phyloP scores from a whole-genome alignment of 306 rosid genomes.

The Alnus rubra region DNA sequence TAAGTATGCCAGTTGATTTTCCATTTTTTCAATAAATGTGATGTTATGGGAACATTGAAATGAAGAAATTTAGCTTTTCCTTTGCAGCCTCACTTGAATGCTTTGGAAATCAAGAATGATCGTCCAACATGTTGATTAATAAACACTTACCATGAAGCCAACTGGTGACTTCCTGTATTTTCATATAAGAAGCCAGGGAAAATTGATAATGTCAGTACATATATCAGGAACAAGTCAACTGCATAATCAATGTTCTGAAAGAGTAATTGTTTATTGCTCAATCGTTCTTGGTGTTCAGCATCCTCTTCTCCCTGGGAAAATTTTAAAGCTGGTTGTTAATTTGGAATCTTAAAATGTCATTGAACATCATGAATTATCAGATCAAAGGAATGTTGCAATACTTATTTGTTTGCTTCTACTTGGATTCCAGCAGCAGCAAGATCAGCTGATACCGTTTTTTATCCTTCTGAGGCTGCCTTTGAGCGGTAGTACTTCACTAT shows the following conservation, averaged over 20 bases:
- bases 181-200: constrained; percentile 86
- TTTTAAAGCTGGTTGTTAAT: not conserved
- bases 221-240: constrained; percentile 54
- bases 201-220: constrained; percentile 70
- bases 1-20: too few species aligned
- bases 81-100: not conserved
- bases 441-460: constrained; percentile 77
- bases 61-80: too few species aligned
- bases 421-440: constrained; percentile 81
- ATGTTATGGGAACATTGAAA: too few species aligned
- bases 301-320: constrained; percentile 42
- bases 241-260: constrained; percentile 57
- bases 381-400: constrained; percentile 25
- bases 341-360: not conserved
- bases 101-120: not conserved
- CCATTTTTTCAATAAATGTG: too few species aligned
- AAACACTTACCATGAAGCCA: constrained; percentile 65
- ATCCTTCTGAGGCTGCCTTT: constrained; percentile 85
- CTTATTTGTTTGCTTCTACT: constrained; percentile 36
- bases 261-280: constrained; percentile 56
- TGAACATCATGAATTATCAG: not conserved
- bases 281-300: constrained; percentile 31
- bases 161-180: constrained; percentile 70
- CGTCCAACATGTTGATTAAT: too few species aligned
- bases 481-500: constrained; percentile 76